A percentile compares a stretch with the other conserved stretches of the same genome.
These are phyloP conservation scores for Volvariella surrecta DNA, from an alignment of 1,284 basidiomycete genomes.

Conservation along the genomic window DNA sequence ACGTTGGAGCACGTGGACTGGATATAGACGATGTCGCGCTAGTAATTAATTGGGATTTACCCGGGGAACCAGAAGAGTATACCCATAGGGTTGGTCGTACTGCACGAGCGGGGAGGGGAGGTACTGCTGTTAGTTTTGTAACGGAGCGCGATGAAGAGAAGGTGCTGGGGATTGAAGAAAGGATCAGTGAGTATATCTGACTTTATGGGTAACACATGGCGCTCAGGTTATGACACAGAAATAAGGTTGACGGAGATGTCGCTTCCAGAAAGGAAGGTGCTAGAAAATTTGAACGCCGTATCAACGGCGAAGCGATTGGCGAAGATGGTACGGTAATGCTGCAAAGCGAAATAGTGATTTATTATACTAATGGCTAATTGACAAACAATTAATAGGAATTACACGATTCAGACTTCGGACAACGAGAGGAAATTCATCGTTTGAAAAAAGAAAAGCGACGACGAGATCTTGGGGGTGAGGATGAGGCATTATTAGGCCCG, in stretches of 20 bases:
- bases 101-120: slow-evolving; percentile 86
- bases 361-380: no score
- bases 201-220: background rate
- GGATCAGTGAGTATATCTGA: slow-evolving; percentile 59
- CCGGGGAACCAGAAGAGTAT: slow-evolving; percentile 69
- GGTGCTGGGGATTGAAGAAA: slow-evolving; percentile 77
- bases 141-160: slow-evolving; percentile 90
- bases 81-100: slow-evolving; percentile 85
- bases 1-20: slow-evolving; percentile 89
- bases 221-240: slow-evolving; percentile 29
- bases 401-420: slow-evolving; percentile 87
- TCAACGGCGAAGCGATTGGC: slow-evolving; percentile 91
- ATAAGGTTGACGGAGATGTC: slow-evolving; percentile 69
- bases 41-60: slow-evolving; percentile 96
- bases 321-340: slow-evolving; percentile 69
- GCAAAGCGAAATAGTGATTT: background rate
- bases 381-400: slow-evolving; percentile 65
- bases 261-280: slow-evolving; percentile 74
- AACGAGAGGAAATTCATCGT: slow-evolving; percentile 74
- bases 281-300: slow-evolving; percentile 84
- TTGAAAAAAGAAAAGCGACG: slow-evolving; percentile 44
- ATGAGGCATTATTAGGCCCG: background rate
- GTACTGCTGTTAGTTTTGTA: slow-evolving; percentile 90
- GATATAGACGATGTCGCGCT: slow-evolving; percentile 95
- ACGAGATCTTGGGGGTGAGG: slow-evolving; percentile 10